A percentile compares a stretch with the other conserved stretches of the same genome.
Conservation (phyloP, 1,284 basidiomycete genomes). For the Marasmius tenuissimus region DNA sequence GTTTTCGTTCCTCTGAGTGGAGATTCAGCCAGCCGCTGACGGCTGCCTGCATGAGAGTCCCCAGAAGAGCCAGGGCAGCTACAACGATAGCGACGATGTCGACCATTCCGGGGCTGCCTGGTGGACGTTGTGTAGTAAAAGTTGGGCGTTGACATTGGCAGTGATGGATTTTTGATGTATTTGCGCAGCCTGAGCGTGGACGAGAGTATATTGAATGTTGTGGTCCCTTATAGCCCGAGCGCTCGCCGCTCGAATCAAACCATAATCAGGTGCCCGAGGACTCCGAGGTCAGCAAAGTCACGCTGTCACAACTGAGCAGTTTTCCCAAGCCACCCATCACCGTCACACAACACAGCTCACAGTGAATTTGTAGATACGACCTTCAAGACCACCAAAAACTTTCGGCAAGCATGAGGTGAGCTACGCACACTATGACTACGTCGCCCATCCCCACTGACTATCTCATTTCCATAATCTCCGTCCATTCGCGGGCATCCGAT, state of each 20-base stretch:
- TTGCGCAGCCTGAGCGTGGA: no score
- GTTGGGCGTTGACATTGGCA: neutral
- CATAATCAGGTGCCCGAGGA: no score
- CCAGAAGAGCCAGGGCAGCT: conserved; percentile 1
- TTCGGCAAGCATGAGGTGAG: conserved; percentile 7
- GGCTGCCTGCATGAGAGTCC: conserved; percentile 1
- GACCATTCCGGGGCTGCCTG: neutral
- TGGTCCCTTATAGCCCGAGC: no score
- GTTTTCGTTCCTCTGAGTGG: conserved; percentile 6
- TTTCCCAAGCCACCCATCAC: neutral
- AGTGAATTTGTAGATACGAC: neutral
- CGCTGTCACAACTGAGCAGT: neutral
- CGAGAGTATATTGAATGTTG: no score
- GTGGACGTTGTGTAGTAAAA: neutral
- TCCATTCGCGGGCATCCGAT: neutral
- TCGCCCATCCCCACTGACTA: no score
- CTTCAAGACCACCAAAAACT: conserved; percentile 7
- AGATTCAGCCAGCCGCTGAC: conserved; percentile 2
- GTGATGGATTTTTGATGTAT: no score
- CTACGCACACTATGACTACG: neutral
- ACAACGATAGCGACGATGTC: conserved; percentile 2
- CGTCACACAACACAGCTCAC: neutral
- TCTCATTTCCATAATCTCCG: neutral
- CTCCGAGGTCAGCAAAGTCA: neutral
- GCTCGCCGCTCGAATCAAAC: no score